Conservation (phyloP, 306 rosid species). For the Malus asiatica region DNA sequence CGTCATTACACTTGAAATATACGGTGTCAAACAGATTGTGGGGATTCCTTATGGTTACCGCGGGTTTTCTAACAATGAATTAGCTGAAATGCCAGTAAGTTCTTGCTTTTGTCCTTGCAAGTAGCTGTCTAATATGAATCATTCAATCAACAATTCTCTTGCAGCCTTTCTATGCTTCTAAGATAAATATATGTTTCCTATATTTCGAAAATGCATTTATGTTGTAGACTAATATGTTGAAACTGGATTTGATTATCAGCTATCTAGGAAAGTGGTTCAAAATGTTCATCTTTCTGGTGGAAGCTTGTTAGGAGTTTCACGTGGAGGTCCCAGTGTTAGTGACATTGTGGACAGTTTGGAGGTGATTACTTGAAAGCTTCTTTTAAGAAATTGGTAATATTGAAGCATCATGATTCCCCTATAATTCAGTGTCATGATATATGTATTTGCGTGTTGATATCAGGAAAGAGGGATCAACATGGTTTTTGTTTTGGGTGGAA, state of each 20-base stretch:
- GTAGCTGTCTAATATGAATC: neutral
- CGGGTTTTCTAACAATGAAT: constrained; percentile 77
- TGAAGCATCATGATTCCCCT: constrained; percentile 7
- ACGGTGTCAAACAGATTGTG: constrained; percentile 84
- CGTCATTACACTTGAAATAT: constrained; percentile 94
- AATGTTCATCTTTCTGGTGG: constrained; percentile 99
- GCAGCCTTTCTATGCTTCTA: neutral
- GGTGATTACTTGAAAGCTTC: constrained; percentile 33
- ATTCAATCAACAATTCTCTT: neutral
- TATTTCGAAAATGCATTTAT: neutral
- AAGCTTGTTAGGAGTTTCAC: constrained; percentile 95
- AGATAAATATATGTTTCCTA: constrained; percentile 7
- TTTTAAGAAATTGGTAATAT: constrained; percentile 5
- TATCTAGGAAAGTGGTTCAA: constrained; percentile 89
- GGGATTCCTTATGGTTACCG: constrained; percentile 98
- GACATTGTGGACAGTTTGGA: constrained; percentile 77
- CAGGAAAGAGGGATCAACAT: constrained; percentile 93
- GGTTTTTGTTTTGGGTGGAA: constrained; percentile 98
- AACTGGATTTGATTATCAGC: constrained; percentile 40
- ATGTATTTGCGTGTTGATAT: constrained; percentile 17
- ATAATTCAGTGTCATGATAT: constrained; percentile 7
- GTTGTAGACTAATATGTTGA: constrained; percentile 15
- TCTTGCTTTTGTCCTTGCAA: constrained; percentile 14
- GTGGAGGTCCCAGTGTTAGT: constrained; percentile 77
- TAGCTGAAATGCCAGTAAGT: constrained; percentile 77